Percentiles rank a stretch among this genome's conserved stretches.
These are phyloP conservation scores for Globisporangium recalcitrans DNA, from an alignment of 352 stramenopile species.

Conservation along the genomic window DNA sequence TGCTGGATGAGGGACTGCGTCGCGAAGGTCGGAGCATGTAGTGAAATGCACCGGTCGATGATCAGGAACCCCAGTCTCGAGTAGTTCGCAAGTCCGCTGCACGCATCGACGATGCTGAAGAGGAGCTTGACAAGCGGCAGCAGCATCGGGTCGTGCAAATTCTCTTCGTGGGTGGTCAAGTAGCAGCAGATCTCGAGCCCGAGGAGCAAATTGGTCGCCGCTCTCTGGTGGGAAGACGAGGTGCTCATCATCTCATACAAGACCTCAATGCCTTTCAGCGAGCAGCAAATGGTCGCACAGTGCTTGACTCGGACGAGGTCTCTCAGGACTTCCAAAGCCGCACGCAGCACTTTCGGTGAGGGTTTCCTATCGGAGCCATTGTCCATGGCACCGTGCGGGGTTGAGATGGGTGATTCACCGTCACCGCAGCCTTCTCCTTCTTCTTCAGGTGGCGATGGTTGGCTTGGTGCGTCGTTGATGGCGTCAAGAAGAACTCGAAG, in stretches of 20 bases:
- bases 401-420: conserved; percentile 9
- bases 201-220: conserved; percentile 11
- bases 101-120: conserved; percentile 13
- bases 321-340: conserved; percentile 28
- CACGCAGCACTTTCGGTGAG: conserved; percentile 16
- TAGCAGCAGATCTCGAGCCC: conserved; percentile 36
- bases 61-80: conserved; percentile 28
- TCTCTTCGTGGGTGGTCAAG: conserved; percentile 29
- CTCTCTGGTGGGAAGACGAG: conserved; percentile 24
- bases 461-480: conserved; percentile 1
- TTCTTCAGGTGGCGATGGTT: not conserved
- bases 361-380: not conserved
- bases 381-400: not conserved
- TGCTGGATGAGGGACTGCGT: conserved; percentile 26
- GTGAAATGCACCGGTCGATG: conserved; percentile 29
- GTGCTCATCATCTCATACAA: conserved; percentile 32
- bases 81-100: conserved; percentile 8
- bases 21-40: conserved; percentile 14
- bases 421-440: not conserved
- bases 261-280: conserved; percentile 19
- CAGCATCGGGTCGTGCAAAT: conserved; percentile 12
- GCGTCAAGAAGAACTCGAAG: conserved; percentile 19
- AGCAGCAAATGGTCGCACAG: conserved; percentile 22
- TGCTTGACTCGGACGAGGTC: conserved; percentile 23
- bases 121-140: conserved; percentile 28